These are phyloP conservation scores for Strigomonas culicis DNA, from an alignment of 208 protist genomes.

Conservation along the genomic window DNA sequence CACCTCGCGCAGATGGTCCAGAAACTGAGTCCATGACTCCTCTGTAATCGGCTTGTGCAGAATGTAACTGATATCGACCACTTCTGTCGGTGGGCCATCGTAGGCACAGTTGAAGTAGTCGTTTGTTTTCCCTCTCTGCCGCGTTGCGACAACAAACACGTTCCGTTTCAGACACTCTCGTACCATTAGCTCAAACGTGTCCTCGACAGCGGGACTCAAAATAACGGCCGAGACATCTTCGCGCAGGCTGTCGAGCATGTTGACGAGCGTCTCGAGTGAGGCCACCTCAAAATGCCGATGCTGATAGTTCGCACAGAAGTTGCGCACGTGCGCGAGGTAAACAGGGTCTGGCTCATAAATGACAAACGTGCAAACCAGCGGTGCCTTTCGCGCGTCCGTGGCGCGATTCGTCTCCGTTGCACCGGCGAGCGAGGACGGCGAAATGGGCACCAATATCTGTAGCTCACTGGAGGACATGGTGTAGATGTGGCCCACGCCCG, in stretches of 20 bases:
- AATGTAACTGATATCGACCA: slow-evolving; percentile 17
- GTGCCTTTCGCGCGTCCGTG: not conserved
- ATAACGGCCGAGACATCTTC: slow-evolving; percentile 26
- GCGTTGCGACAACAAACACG: slow-evolving; percentile 4
- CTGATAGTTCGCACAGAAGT: slow-evolving; percentile 19
- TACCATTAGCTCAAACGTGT: slow-evolving; percentile 16
- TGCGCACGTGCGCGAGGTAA: slow-evolving; percentile 19
- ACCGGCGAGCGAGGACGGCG: not conserved
- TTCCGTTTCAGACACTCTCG: slow-evolving; percentile 2
- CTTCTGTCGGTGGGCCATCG: slow-evolving; percentile 19
- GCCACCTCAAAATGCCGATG: slow-evolving; percentile 19
- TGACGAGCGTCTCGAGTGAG: slow-evolving; percentile 9
- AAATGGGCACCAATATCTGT: slow-evolving; percentile 2
- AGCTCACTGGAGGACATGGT: not conserved
- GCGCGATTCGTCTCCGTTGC: not conserved
- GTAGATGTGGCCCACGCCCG: slow-evolving; percentile 1
- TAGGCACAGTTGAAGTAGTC: slow-evolving; percentile 1
- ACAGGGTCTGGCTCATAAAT: slow-evolving; percentile 32
- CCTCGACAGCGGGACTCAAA: slow-evolving; percentile 5
- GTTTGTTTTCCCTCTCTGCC: not conserved
- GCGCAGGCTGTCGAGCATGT: slow-evolving; percentile 18
- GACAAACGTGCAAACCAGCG: slow-evolving; percentile 21
- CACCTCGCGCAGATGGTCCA: slow-evolving; percentile 16
- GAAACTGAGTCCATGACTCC: slow-evolving; percentile 21
- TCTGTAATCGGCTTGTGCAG: slow-evolving; percentile 25